Conservation (phyloP, 2,329 filamentous ascomycete species). For the Mycocentrospora acerina region DNA sequence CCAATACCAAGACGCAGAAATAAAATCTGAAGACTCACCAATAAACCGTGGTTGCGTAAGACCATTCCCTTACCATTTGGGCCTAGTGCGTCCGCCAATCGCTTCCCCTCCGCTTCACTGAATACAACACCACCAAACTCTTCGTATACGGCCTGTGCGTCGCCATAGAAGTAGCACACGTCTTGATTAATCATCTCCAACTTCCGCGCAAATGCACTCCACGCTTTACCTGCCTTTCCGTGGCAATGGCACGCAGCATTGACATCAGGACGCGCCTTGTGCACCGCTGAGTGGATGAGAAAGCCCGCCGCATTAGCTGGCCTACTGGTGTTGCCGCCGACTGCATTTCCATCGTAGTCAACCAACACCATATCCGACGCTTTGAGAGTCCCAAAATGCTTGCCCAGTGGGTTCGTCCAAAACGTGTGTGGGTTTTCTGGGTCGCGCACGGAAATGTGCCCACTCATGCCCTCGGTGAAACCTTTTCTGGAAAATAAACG, state of each 20-base stretch:
- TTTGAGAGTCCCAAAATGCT: slow-evolving; percentile 65
- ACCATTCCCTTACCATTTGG: slow-evolving; percentile 63
- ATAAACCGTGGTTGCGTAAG: slow-evolving; percentile 69
- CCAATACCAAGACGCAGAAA: no score
- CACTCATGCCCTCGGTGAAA: slow-evolving; percentile 68
- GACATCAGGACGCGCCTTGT: slow-evolving; percentile 66
- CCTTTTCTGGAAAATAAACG: slow-evolving; percentile 66
- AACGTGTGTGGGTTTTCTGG: slow-evolving; percentile 62
- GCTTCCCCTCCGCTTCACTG: slow-evolving; percentile 62
- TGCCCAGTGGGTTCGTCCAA: slow-evolving; percentile 69
- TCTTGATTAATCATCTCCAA: slow-evolving; percentile 73
- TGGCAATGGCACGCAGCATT: slow-evolving; percentile 71
- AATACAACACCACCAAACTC: slow-evolving; percentile 67
- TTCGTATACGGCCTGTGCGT: slow-evolving; percentile 65
- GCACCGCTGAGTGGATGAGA: slow-evolving; percentile 68
- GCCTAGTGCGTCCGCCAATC: slow-evolving; percentile 65
- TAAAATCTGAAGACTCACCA: slow-evolving; percentile 38
- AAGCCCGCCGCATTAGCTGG: slow-evolving; percentile 70
- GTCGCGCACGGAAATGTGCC: slow-evolving; percentile 68
- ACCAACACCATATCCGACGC: slow-evolving; percentile 69
- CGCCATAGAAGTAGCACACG: slow-evolving; percentile 63
- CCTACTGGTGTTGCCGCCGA: slow-evolving; percentile 62
- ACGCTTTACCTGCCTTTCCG: slow-evolving; percentile 66
- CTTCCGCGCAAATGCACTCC: slow-evolving; percentile 63
- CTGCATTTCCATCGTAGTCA: slow-evolving; percentile 62